Evolutionary conservation across 2,329 filamentous ascomycete genomes (phyloP).

Genomic region (Penicillium digitatum): DNA sequence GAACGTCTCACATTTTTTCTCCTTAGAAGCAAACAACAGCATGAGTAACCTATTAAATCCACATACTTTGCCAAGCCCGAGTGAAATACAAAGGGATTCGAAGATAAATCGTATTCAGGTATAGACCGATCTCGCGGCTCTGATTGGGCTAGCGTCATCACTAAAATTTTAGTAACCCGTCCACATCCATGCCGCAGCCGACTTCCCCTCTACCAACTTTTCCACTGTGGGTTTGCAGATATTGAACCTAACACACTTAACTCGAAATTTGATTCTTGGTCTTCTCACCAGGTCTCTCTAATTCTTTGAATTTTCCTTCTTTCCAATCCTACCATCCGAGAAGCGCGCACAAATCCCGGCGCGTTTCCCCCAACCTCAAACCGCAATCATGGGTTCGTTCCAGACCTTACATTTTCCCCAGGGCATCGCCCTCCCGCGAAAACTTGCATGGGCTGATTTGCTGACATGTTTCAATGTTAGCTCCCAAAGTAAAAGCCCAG

Average conservation of each 20-base stretch:
- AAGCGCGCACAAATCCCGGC: constrained; percentile 42
- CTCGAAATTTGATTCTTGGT: constrained; percentile 22
- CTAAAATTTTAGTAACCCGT: constrained; percentile 41
- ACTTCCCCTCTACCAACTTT: constrained; percentile 29
- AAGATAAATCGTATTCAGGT: neutral
- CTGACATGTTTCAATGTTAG: neutral
- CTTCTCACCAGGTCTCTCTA: constrained; percentile 16
- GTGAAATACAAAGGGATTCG: neutral
- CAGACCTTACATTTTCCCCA: constrained; percentile 11
- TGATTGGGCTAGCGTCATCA: constrained; percentile 43
- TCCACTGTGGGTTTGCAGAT: constrained; percentile 19
- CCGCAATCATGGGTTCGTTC: constrained; percentile 59
- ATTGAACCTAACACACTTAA: constrained; percentile 18
- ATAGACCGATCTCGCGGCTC: constrained; percentile 24
- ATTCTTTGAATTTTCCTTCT: constrained; percentile 20
- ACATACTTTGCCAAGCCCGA: neutral
- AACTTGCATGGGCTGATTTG: neutral
- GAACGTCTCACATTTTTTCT: too few species aligned
- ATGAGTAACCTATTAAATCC: neutral
- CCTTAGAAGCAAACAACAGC: neutral
- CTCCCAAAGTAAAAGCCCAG: constrained; percentile 87
- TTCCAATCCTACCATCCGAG: constrained; percentile 25
- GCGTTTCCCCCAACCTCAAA: constrained; percentile 38
- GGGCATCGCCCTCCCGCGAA: neutral
- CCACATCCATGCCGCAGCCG: constrained; percentile 28